phyloP scores from a whole-genome alignment of 208 protist genomes.

The Wallacemonas sp. region DNA sequence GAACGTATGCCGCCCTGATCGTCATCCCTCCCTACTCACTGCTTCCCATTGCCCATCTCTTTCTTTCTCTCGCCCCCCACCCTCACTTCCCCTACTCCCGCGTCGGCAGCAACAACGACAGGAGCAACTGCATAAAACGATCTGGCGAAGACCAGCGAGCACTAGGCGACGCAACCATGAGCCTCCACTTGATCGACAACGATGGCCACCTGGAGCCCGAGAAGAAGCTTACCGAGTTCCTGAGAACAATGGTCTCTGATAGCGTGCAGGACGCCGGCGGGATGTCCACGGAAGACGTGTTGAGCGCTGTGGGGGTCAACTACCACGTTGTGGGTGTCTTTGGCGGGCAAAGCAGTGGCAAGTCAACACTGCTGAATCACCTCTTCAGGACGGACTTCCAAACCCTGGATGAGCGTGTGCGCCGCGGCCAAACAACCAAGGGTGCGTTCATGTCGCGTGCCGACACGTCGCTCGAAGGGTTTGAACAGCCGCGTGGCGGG shows the following conservation, averaged over 20 bases:
- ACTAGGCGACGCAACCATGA: constrained; percentile 15
- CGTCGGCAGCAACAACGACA: background rate
- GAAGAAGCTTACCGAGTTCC: constrained; percentile 46
- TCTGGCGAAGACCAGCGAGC: background rate
- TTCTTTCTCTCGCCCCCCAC: background rate
- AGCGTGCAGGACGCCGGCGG: background rate
- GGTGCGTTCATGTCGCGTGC: constrained; percentile 86
- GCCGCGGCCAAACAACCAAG: constrained; percentile 94
- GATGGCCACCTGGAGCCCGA: constrained; percentile 59
- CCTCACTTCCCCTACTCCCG: background rate
- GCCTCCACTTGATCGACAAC: constrained; percentile 63
- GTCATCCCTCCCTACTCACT: no score
- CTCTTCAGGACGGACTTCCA: constrained; percentile 95
- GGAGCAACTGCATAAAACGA: background rate
- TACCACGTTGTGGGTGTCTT: constrained; percentile 94
- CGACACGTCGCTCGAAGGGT: constrained; percentile 19
- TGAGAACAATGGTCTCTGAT: constrained; percentile 18
- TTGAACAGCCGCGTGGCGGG: constrained; percentile 8
- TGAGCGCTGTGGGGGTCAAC: constrained; percentile 56
- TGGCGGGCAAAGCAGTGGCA: constrained; percentile 96
- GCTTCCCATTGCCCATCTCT: background rate
- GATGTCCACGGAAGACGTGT: constrained; percentile 4
- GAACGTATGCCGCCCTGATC: no score
- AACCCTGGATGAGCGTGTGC: constrained; percentile 88
- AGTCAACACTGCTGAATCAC: constrained; percentile 96